Base-by-base conservation (phyloP, 108 stramenopile species). In the Ochromonas danica region DNA sequence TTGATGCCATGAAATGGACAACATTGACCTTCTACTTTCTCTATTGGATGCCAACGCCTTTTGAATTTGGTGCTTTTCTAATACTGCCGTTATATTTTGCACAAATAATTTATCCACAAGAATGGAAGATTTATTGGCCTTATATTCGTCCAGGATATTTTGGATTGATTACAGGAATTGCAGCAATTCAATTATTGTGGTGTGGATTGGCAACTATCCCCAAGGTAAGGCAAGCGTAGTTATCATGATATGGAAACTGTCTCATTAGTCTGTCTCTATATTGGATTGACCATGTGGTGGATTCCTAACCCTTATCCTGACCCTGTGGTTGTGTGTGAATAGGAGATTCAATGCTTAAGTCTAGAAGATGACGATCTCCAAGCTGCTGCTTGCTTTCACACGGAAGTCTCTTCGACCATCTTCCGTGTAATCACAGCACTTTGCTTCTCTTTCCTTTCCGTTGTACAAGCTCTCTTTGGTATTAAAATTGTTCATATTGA, bases 31-130 rank as follows among this genome's bases (percentile, higher is more conserved):
- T 85, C 63, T 83, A 81, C 71, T 40, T 84, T 0, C 80, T 85
- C 43, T 85, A 85, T 51, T 85, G 84, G 84, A 36, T 81, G 1
- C 84, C 84, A 27, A 81, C 81, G 39, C 84, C 84, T 25, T 41
- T 85, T 0, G 82, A 85, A 40, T 85, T 85, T 39, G 84, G 70
- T 28, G 36, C 72, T 30, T 85, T 85, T 71, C 33, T 83, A 39
- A 79, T 85, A 1, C 80, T 85, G 2, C 84, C 84, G 17, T 43
- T 85, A 14, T 83, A 80, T 79, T 85, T 83, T 42, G 42, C 82
- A 41, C 79, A 83, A 51, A 82, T 83, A 22, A 1, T 40, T 30
- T 28, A 74, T 81, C 71, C 38, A 39, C 6, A 70, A 14, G 10
- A 33, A 40, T 81, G 45, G 57, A 28, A 1, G 6, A 43, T n/a